Base-by-base conservation (phyloP, 1,284 basidiomycete species). In the Xerocomus nothofagi region DNA sequence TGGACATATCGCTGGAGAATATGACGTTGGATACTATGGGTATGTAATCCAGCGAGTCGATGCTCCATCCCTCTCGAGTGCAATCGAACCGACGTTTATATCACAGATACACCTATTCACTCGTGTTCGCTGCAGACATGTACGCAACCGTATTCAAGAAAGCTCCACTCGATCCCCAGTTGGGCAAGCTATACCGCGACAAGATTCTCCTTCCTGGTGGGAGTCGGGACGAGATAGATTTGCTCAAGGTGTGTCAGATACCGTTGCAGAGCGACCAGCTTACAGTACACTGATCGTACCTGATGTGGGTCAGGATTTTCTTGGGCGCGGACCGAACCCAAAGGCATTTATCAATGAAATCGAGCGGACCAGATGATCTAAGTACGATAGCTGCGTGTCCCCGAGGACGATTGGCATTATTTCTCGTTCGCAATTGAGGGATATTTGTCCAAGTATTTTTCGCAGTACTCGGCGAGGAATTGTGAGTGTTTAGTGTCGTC, bases 11-110 rank as follows among this genome's bases (percentile, higher is more conserved):
- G 53, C 34, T 4, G 36, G 44, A 2, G 53, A 45, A 17, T 59
- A 89, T 56, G 85, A 88, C 57, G 86, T 85, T 14, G 86, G 87
- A 12, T 90, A 90, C 64, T 91, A 91, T 61, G 85, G 84, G 73
- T 84, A 23, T 24, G 57, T 39, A 18, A 7, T 34, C 17, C n/a
- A n/a, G n/a, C 8, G 18, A 21, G 0, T 17, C 9, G 6, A 18
- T 0, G 2, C 18, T n/a, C 18, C 3, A 21, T 33, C n/a, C 11
- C 6, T 18, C 39, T 29, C n/a, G 12, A 24, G 21, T 32, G 21
- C 30, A 3, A 11, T 18, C 24, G 5, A 14, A 24, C 29, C 39
- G 30, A 44, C n/a, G 9, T 15, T 15, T 12, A 12, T 8, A 31
- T 21, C 11, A 3, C 24, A 59, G 57, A 17, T 57, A 59, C 17